Base-by-base conservation (phyloP, 257 asterid genomes). In the Penstemon newberryi region DNA sequence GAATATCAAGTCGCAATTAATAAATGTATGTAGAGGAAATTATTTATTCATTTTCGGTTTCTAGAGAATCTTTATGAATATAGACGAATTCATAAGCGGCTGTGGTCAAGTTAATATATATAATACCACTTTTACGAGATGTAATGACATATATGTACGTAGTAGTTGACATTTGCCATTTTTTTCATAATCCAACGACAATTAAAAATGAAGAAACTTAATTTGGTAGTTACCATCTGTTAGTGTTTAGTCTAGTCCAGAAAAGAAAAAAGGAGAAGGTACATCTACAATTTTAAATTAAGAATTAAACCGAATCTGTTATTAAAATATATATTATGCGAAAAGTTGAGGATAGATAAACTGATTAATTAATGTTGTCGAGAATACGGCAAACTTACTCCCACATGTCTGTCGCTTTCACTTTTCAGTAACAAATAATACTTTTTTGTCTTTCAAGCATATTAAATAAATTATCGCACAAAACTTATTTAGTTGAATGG, bases 331-430 rank as follows among this genome's bases (percentile, higher is more conserved):
- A 25, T 25, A 49, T 60, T 44, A 46, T 13, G 54, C 8, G 52
- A 49, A 54, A 46, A 37, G 40, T 54, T 50, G 57, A 72, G 69
- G 55, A 65, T 56, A 47, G 50, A 51, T 11, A 66, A 7, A n/a
- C 5, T 39, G 62, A 54, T 59, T 44, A 65, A 66, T 60, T 43
- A 73, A 53, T 71, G 46, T 19, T 19, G 43, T 51, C 65, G 64
- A 62, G 71, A 78, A 79, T 65, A 66, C 61, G 55, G 74, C 60
- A 36, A 60, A 71, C 56, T 66, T 71, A 46, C 59, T 44, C 37
- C 78, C 88, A 88, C 92, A 88, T 85, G 92, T 65, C 81, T 67
- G 81, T 88, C 87, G 65, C 82, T 79, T 79, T 85, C 90, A 6
- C 61, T 69, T 79, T 79, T 85, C 90, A 6, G 64, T 69, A 45